Evolutionary conservation across 331 rosid species (phyloP), one percentile per base, ranked within the genome.

Genomic region (Telfairia occidentalis): DNA sequence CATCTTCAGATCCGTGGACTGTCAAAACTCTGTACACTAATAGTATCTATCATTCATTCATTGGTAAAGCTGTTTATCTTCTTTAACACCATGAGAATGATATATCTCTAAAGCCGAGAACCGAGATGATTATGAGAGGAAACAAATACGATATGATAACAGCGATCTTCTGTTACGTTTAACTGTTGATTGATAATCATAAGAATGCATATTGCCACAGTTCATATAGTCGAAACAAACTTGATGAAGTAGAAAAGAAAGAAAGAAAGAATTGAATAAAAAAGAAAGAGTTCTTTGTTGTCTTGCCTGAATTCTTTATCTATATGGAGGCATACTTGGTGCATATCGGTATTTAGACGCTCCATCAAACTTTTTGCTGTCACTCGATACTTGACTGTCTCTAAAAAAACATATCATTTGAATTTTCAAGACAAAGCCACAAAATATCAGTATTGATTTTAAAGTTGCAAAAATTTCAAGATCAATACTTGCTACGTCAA

Each of bases 351-450:
- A 64, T 77, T 66, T 46, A 90, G 67, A 63, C 88, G 92, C 52
- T 90, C 92, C 81, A 73, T 79, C 86, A 92, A 71, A 83, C 89
- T 83, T 77, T 90, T 96, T 53, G 37, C 65, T 0, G 90, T 86
- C 69, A 88, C 85, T 28, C 82, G 79, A 57, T 30, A 89, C 54
- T n/a, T 78, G 32, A 73, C 34, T 59, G 42, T 52, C 53, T 82
- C 95, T 87, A 64, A 75, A 69, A 69, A 54, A 71, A 34, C 18
- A 7, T 6, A 5, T 5, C 40, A 12, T 29, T 4, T 29, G 18
- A 59, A 29, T 59, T 59, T 59, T 13, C 9, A 28, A 28, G 37
- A 1, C 19, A 1, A 50, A n/a, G n/a, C n/a, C 8, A 50, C 23
- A 23, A 19, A 0, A 54, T 8, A 21, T 54, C 30, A 23, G 24